phyloP scores from a whole-genome alignment of 2,329 filamentous ascomycete species.

The Ophiostoma australiae region DNA sequence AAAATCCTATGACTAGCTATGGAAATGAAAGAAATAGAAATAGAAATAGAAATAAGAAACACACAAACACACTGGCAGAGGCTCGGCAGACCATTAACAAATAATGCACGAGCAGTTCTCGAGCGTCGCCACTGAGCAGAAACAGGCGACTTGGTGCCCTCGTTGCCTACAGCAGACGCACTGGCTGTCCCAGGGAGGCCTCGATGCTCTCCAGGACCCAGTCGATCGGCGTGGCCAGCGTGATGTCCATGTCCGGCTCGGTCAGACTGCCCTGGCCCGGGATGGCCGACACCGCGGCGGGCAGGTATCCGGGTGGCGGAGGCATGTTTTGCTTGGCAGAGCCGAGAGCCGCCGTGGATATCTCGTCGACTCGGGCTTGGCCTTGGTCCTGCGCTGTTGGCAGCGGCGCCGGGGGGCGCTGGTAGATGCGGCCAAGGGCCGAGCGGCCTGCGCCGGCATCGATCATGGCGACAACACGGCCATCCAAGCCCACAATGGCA shows the following conservation, averaged over 20 bases:
- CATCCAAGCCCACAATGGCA: not conserved
- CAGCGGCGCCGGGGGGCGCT: not conserved
- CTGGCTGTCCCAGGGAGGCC: not conserved
- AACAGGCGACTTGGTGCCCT: not conserved
- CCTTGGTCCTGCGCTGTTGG: not conserved
- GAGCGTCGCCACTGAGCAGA: too few species aligned
- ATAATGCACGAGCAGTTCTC: too few species aligned
- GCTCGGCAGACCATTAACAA: too few species aligned
- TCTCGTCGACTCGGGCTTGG: not conserved
- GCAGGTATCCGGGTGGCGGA: not conserved
- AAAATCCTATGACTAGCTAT: too few species aligned
- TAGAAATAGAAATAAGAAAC: too few species aligned
- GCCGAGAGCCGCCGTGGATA: not conserved
- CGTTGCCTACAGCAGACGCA: not conserved
- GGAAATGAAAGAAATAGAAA: too few species aligned
- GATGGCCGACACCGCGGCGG: not conserved
- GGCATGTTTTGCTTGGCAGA: not conserved
- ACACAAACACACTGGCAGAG: too few species aligned
- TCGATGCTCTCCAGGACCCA: conserved; percentile 8
- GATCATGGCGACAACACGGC: conserved; percentile 3
- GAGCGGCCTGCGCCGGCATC: not conserved
- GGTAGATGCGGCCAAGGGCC: not conserved
- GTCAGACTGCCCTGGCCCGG: not conserved
- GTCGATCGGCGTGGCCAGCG: not conserved
- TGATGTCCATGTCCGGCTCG: not conserved